Evolutionary conservation across 73 alveolate genomes (phyloP).

Genomic region (Paraurostyla sp.): DNA sequence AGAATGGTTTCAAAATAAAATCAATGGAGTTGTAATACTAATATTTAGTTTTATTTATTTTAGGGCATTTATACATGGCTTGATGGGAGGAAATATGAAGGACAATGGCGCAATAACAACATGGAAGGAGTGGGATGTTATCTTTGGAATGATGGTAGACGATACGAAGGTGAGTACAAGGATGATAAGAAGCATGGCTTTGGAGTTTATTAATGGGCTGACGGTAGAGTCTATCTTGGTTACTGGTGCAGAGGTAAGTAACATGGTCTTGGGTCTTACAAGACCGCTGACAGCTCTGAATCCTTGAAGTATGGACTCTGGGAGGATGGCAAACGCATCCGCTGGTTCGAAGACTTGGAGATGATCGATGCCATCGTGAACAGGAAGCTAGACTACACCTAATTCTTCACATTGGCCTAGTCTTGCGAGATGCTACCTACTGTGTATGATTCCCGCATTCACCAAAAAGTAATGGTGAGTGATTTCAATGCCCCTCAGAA

Average conservation of each 20-base stretch:
- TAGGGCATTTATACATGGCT: constrained; percentile 67
- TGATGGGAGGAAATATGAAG: constrained; percentile 67
- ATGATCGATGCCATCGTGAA: neutral
- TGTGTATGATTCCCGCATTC: neutral
- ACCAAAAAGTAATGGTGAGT: neutral
- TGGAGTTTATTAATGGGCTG: constrained; percentile 68
- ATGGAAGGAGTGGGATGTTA: constrained; percentile 69
- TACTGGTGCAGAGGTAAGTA: constrained; percentile 66
- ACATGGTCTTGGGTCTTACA: constrained; percentile 71
- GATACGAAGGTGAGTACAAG: constrained; percentile 67
- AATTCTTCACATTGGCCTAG: neutral
- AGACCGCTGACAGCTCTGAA: neutral
- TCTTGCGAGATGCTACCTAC: neutral
- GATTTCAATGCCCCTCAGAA: neutral
- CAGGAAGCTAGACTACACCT: neutral
- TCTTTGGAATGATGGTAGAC: constrained; percentile 71
- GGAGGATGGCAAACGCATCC: constrained; percentile 76
- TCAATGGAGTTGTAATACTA: constrained; percentile 44
- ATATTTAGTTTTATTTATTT: neutral
- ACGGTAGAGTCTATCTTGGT: constrained; percentile 70
- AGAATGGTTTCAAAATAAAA: constrained; percentile 57
- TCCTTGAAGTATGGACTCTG: constrained; percentile 60
- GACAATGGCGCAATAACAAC: constrained; percentile 62
- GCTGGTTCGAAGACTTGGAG: constrained; percentile 66
- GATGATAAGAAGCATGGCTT: constrained; percentile 75